Base-by-base conservation (phyloP, 192 early-diverging fungal genomes). In the Umbelopsis sp. region DNA sequence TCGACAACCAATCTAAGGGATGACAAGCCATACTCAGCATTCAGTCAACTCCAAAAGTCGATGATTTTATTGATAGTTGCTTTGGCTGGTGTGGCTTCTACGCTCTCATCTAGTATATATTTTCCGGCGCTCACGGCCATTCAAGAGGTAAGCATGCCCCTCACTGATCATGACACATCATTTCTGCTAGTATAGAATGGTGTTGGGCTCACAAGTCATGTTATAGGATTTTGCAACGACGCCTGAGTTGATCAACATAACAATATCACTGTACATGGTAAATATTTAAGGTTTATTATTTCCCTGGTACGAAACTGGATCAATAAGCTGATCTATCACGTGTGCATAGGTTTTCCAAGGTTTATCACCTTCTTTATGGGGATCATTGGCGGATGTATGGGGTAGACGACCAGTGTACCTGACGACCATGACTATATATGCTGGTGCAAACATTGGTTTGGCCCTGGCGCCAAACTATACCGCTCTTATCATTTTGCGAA, bases 351-450 rank as follows among this genome's bases (percentile, higher is more conserved):
- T 82, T 15, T 70, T 70, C 18, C 70, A 76, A 58, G 80, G 52
- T 44, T 11, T 82, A 8, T 69, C 73, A 20, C 80, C 80, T 3
- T 53, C 78, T 23, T 67, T 76, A 2, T 82, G 80, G 80, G 77
- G 78, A 22, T 46, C 50, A 1, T 25, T 82, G 13, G 66, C 80
- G 1, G 80, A 82, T 64, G 52, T 21, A 7, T 71, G 49, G 35
- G 77, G 80, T 9, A 68, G 80, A n/a, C 77, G 78, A 3, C 66
- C 71, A 8, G 72, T 82, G 0, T 77, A 79, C 21, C 18, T 82
- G 18, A 23, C 8, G 0, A 76, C 74, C 4, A 46, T 82, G 33
- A 30, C 68, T 2, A 58, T 82, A 15, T 82, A 70, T 52, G 25
- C 71, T 1, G 64, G 49, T 23, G 74, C 74, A n/a, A 76, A 78